Base-by-base conservation (phyloP, 768 basidiomycete genomes). In the Termitomyces sp. region DNA sequence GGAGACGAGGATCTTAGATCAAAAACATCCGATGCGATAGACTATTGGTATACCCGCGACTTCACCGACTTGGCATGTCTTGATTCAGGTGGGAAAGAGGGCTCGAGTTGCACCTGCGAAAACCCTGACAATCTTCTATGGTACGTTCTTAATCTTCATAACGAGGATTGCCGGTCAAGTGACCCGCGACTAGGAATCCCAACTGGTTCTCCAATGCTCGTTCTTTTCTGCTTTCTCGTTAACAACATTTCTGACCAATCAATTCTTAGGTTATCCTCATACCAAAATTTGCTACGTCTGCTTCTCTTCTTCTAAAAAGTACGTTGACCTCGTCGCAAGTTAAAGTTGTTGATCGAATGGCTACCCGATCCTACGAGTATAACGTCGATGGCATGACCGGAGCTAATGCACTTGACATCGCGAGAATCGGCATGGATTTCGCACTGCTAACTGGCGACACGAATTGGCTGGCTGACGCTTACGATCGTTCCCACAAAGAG, bases 401-500 rank as follows among this genome's bases (percentile, higher is more conserved):
- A 17, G 81, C 83, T 9, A 83, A 84, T 55, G 71, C 76, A 8
- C 71, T 82, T 37, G 81, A 83, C 59, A 74, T 88, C 38, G 81
- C 84, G 12, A 79, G 78, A 60, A 80, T 85, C 32, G 81, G 80
- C n/a, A 80, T 84, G 32, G 82, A 84, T 61, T 72, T 64, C 61
- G 79, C 61, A 35, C 72, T 72, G 51, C 69, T 77, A 55, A 72
- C 67, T 28, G 58, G 48, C 42, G 78, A 84, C 60, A 62, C 60
- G n/a, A 71, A 77, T 1, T 64, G 81, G 10, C 60, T 86, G 40
- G 65, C 67, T 0, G 76, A 80, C 57, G 78, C 83, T 2, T 85
- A 79, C 63, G 55, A 62, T 7, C 70, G 77, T 48, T 73, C 84
- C 17, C 84, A 87, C 61, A 58, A 63, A 7, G 83, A 86, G 55